Percentiles rank a stretch among this genome's conserved stretches.
Conservation (phyloP, 495 filamentous ascomycete genomes). For the Podospora fimiseda region DNA sequence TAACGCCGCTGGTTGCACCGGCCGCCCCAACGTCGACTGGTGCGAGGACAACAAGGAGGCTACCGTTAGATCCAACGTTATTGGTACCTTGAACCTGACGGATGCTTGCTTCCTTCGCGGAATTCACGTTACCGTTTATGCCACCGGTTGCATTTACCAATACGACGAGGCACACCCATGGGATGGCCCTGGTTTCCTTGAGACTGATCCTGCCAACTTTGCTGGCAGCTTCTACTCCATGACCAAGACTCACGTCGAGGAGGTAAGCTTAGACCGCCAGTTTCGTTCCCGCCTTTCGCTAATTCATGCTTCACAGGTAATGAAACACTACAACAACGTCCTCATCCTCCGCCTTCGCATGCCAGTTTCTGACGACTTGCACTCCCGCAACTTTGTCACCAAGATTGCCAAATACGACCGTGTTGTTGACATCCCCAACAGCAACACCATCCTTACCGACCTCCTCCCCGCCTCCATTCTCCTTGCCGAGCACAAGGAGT, state of each 20-base stretch:
- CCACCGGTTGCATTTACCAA: conserved; percentile 59
- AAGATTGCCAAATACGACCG: conserved; percentile 59
- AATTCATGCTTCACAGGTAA: conserved; percentile 35
- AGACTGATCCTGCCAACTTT: conserved; percentile 61
- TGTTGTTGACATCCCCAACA: conserved; percentile 61
- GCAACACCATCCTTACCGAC: conserved; percentile 59
- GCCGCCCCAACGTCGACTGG: conserved; percentile 64
- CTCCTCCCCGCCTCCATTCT: conserved; percentile 55
- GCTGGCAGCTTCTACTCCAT: conserved; percentile 59
- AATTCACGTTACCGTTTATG: conserved; percentile 58
- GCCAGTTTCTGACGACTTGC: conserved; percentile 63
- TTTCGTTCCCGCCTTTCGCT: background rate
- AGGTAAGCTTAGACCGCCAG: conserved; percentile 43
- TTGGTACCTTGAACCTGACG: conserved; percentile 56
- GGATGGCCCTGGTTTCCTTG: conserved; percentile 52
- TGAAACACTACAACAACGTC: conserved; percentile 53
- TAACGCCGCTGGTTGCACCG: conserved; percentile 60
- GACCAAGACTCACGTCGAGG: conserved; percentile 59
- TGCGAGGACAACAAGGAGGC: conserved; percentile 61
- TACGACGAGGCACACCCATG: conserved; percentile 54
- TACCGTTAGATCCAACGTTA: conserved; percentile 57
- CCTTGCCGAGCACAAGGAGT: conserved; percentile 53
- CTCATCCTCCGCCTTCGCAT: conserved; percentile 59
- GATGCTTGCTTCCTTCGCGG: conserved; percentile 51
- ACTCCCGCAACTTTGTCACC: conserved; percentile 60